Conservation (phyloP, 208 protist genomes). For the Acanthamoeba triangularis region DNA sequence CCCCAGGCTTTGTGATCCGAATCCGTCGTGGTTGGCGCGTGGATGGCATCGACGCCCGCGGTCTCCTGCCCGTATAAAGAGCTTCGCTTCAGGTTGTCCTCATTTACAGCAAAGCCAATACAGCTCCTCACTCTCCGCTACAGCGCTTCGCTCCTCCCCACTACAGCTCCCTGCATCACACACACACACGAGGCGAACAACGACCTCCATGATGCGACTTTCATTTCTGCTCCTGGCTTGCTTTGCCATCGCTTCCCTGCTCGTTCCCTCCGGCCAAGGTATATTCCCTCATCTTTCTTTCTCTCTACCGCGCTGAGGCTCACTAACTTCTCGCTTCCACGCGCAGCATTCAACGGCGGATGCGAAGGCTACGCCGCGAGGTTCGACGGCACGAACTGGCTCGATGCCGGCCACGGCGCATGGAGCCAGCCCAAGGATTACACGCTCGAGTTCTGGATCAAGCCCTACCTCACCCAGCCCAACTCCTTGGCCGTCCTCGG, state of each 20-base stretch:
- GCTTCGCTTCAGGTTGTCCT: background rate
- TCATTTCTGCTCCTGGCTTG: background rate
- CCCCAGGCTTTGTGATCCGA: background rate
- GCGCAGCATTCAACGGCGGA: background rate
- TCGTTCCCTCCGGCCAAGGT: background rate
- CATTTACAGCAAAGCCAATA: background rate
- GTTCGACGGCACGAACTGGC: background rate
- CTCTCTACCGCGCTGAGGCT: background rate
- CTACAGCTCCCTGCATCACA: background rate
- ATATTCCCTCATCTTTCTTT: background rate
- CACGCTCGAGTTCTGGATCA: slow-evolving; percentile 28
- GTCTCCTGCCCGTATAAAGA: background rate
- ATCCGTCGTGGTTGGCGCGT: background rate
- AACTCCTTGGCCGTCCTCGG: background rate
- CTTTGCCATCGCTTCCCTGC: background rate
- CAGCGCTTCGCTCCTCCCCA: background rate
- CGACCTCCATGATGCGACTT: background rate
- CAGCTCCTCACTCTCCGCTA: background rate
- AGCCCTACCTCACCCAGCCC: background rate
- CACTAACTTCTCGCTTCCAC: background rate
- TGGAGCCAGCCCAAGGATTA: background rate
- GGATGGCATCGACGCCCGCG: background rate
- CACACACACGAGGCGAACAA: background rate
- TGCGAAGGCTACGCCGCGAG: background rate
- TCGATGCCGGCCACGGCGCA: background rate